Base-by-base conservation (phyloP, 805 yeast genomes). In the Nakazawaea peltata region DNA sequence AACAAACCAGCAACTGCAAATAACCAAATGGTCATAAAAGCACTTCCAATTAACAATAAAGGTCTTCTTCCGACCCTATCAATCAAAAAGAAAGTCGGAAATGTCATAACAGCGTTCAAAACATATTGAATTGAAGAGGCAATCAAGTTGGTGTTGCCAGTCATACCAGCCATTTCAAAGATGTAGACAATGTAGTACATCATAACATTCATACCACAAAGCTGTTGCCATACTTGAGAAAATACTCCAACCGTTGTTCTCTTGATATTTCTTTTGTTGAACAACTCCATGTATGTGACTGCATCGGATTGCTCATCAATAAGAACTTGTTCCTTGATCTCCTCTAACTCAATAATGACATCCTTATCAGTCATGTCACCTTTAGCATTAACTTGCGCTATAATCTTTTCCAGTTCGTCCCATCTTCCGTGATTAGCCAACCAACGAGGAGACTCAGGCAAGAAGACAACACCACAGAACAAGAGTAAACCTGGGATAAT, bases 41-140 rank as follows among this genome's bases (percentile, higher is more conserved):
- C 41, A 23, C 72, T 72, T 44, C 75, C 72, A 28, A 57, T 50
- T 40, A 77, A 48, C 46, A 69, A 67, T 34, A 77, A 52, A 13
- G 71, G 69, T 57, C 88, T 71, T 68, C 92, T 76, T 49, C 88
- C 90, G 27, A 79, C 53, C 42, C 57, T 62, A 55, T 79, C 84
- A 49, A 81, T 61, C 38, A 71, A 56, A 49, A 65, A 61, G 41
- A 80, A 63, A 0, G 85, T 77, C 11, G 82, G 80, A 29, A 75
- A 50, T 4, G 88, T 78, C 48, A 67, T 67, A 19, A 61, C 68
- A 34, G 69, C 60, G 53, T 74, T 73, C 42, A 71, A 47, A 31
- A 73, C 69, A 50, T 76, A 76, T 53, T 74, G 79, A 45, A 77
- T 66, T 13, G 78, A 69, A 27, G 78, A 70, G 7, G 81, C 61